Percentiles rank a stretch among this genome's conserved stretches.
phyloP scores from a whole-genome alignment of 495 filamentous ascomycete genomes.

The Penicillium simplicissimum region DNA sequence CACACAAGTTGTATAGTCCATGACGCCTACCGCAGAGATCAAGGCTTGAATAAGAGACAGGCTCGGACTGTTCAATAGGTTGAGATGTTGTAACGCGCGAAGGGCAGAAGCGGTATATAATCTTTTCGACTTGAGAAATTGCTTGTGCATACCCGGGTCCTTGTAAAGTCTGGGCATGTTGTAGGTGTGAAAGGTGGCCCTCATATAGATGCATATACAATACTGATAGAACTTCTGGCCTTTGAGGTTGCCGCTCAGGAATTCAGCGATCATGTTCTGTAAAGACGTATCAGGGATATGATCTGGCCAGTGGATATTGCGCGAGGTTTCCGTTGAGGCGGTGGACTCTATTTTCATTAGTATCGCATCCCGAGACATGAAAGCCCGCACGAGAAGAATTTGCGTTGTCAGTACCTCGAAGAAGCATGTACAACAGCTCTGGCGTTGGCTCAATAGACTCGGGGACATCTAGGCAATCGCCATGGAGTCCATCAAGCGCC shows the following conservation, averaged over 20 bases:
- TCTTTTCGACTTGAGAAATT: slow-evolving; percentile 24
- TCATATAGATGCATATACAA: slow-evolving; percentile 32
- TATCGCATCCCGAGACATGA: neutral
- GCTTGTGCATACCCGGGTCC: slow-evolving; percentile 19
- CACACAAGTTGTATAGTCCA: neutral
- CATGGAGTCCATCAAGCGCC: slow-evolving; percentile 1
- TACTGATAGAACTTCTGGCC: slow-evolving; percentile 30
- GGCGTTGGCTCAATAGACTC: slow-evolving; percentile 20
- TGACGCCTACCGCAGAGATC: slow-evolving; percentile 30
- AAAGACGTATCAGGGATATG: slow-evolving; percentile 31
- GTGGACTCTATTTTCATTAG: slow-evolving; percentile 20
- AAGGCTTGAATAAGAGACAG: slow-evolving; percentile 29
- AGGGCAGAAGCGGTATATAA: slow-evolving; percentile 24
- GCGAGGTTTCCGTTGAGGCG: neutral
- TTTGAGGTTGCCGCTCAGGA: slow-evolving; percentile 13
- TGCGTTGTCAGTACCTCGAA: slow-evolving; percentile 20
- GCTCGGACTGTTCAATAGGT: slow-evolving; percentile 24
- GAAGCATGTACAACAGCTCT: slow-evolving; percentile 33
- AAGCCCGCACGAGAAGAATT: neutral
- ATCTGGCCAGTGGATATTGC: slow-evolving; percentile 29
- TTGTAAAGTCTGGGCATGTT: slow-evolving; percentile 21
- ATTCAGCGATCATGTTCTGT: slow-evolving; percentile 21
- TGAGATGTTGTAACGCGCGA: slow-evolving; percentile 21
- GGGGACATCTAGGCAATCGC: neutral
- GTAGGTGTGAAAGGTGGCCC: slow-evolving; percentile 24